Evolutionary conservation across 768 basidiomycete genomes (phyloP), one percentile per base, ranked within the genome.

Genomic region (Boletus eberwhitei): DNA sequence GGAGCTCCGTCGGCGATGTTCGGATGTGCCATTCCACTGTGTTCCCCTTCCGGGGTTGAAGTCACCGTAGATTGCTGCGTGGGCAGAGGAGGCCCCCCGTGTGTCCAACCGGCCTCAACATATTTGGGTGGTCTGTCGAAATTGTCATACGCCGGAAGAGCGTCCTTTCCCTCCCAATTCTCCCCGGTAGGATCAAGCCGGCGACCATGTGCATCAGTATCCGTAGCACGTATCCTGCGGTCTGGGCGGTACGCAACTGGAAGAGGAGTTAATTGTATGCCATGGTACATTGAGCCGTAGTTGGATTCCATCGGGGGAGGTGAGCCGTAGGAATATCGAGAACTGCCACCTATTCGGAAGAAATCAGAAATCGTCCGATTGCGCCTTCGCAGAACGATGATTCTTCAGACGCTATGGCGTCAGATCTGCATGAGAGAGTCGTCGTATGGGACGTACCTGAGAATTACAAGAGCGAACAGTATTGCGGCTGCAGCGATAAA

Each of bases 51-150:
- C 7, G 41, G 3, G 1, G 34, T 29, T 7, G 52, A 19, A 6
- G 21, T 29, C 31, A 7, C 21, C 2, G 26, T 45, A 13, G 50
- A 24, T 16, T 46, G 57, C 19, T 53, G 52, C 22, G 4, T 8
- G 4, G 42, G 39, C 13, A 43, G 41, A 8, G 34, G 51, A 36
- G 35, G 43, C 6, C 22, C 39, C 5, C 49, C 42, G 8, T 46
- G 57, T 13, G 50, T 42, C 58, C 59, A 53, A 29, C 54, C 36
- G 6, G 53, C 47, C 21, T 74, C 75, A 0, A 63, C 36, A 59
- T 81, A 81, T 50, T 74, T 77, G 26, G 80, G 80, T 26, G 79
- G 80, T 11, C 77, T 71, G 31, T 79, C 79, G 13, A 63, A 46
- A 14, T 58, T 64, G 41, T 80, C 75, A 43, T 81, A 82, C 5